Conservation (phyloP, 192 early-diverging fungal species). For the Backusella macrospora region DNA sequence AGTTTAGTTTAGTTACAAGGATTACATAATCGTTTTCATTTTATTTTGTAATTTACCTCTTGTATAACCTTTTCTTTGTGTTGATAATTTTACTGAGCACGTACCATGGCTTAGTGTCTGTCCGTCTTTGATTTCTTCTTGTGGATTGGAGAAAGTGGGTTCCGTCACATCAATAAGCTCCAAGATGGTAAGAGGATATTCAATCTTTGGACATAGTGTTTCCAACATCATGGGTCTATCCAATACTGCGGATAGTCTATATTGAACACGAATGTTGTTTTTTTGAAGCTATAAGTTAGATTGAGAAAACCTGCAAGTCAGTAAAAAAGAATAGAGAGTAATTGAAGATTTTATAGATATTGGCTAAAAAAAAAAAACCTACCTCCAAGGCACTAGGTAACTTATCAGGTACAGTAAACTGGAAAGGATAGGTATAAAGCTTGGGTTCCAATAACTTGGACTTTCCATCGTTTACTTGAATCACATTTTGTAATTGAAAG, state of each 20-base stretch:
- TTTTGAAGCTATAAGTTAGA: constrained; percentile 33
- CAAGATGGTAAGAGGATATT: constrained; percentile 36
- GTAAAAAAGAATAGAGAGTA: background rate
- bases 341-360: background rate
- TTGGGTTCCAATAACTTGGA: constrained; percentile 31
- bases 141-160: background rate
- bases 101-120: constrained; percentile 9
- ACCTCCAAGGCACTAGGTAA: constrained; percentile 43
- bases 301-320: no score
- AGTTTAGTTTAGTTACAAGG: background rate
- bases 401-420: constrained; percentile 37
- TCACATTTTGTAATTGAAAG: constrained; percentile 25
- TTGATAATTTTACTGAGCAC: constrained; percentile 10
- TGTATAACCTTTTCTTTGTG: constrained; percentile 29
- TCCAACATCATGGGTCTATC: constrained; percentile 38
- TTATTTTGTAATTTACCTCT: constrained; percentile 19
- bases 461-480: constrained; percentile 22
- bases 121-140: constrained; percentile 20
- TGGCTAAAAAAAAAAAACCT: no score
- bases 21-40: background rate
- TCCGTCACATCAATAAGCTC: constrained; percentile 35
- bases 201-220: constrained; percentile 29
- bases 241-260: constrained; percentile 31
- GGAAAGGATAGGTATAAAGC: constrained; percentile 37
- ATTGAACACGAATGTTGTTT: constrained; percentile 10